Percentiles rank a stretch among this genome's conserved stretches.
Conservation (phyloP, 192 early-diverging fungal genomes). For the Coemansia umbellata region DNA sequence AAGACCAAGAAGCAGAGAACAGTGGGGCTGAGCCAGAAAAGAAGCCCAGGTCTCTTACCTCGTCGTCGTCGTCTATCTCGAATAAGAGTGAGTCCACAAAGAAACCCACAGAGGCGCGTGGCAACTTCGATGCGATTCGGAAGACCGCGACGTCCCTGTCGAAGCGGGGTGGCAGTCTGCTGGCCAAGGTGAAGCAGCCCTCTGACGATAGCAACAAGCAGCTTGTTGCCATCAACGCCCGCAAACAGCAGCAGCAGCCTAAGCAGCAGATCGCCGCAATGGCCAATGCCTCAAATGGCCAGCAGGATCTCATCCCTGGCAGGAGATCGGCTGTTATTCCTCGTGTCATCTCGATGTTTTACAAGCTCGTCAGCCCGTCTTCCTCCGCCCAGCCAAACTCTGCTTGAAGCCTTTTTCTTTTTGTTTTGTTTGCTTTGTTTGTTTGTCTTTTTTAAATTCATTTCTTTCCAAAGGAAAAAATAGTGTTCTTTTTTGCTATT, state of each 20-base stretch:
- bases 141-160: constrained; percentile 37
- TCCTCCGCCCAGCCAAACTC: constrained; percentile 3
- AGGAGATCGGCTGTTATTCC: constrained; percentile 18
- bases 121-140: constrained; percentile 39
- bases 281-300: background rate
- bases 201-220: background rate
- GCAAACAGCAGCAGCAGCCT: background rate
- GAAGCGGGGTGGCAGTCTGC: constrained; percentile 30
- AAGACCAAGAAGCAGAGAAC: background rate
- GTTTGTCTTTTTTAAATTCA: too few species aligned
- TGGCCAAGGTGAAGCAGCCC: constrained; percentile 6
- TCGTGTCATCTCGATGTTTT: constrained; percentile 43
- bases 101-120: background rate
- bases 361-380: constrained; percentile 34
- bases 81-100: background rate
- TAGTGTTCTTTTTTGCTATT: background rate
- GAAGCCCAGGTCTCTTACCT: background rate
- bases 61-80: constrained; percentile 7
- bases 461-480: background rate
- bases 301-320: constrained; percentile 8
- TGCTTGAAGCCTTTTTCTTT: background rate
- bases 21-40: background rate
- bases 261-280: background rate
- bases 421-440: background rate
- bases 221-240: background rate